These are phyloP conservation scores for Candida yuanshanica DNA, from an alignment of 805 yeast species.

Conservation along the genomic window DNA sequence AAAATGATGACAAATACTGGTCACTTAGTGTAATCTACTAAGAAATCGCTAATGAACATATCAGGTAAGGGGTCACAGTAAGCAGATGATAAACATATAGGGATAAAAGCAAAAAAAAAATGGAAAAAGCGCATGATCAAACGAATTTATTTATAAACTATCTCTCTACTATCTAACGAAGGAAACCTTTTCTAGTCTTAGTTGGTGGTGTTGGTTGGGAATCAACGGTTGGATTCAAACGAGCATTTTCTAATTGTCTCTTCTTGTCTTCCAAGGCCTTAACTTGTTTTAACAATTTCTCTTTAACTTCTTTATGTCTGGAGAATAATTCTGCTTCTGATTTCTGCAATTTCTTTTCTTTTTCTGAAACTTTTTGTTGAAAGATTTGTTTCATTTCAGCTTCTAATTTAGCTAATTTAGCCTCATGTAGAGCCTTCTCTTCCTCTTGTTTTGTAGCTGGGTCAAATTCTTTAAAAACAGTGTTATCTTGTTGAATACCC, in stretches of 20 bases:
- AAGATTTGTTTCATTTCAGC: slow-evolving; percentile 94
- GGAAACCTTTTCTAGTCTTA: slow-evolving; percentile 74
- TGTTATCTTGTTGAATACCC: slow-evolving; percentile 89
- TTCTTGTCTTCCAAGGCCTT: slow-evolving; percentile 89
- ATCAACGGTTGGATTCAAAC: slow-evolving; percentile 36
- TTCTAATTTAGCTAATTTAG: slow-evolving; percentile 89
- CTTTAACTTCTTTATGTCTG: slow-evolving; percentile 96
- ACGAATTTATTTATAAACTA: too few species aligned
- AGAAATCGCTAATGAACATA: too few species aligned
- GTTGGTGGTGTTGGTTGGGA: slow-evolving; percentile 36
- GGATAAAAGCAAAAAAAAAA: not conserved
- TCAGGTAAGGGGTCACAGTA: too few species aligned
- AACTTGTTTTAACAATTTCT: slow-evolving; percentile 81
- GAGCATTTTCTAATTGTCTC: slow-evolving; percentile 64
- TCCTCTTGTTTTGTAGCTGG: slow-evolving; percentile 91
- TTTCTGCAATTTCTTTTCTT: slow-evolving; percentile 94
- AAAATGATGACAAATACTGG: too few species aligned
- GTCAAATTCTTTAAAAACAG: slow-evolving; percentile 92
- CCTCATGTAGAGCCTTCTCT: slow-evolving; percentile 89
- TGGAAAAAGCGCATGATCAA: too few species aligned
- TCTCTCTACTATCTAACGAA: too few species aligned
- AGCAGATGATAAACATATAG: too few species aligned
- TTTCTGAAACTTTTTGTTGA: slow-evolving; percentile 93
- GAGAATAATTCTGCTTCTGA: slow-evolving; percentile 95
- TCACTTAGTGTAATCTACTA: too few species aligned